These are phyloP conservation scores for Hymenoscyphus albidus DNA, from an alignment of 2,329 filamentous ascomycete species.

Conservation along the genomic window DNA sequence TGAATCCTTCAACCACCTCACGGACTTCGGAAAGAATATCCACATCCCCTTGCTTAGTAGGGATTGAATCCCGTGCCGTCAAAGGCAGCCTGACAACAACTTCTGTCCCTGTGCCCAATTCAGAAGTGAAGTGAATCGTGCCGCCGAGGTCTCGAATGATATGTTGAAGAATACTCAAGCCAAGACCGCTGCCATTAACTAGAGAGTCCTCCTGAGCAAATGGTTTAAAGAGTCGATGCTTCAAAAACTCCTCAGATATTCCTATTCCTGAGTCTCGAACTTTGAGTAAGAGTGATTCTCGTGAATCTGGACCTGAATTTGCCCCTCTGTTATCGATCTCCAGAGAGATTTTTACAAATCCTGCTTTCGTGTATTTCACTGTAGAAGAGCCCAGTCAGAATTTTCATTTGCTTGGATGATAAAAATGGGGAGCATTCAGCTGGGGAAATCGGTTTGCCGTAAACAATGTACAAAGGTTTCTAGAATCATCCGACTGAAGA, in stretches of 20 bases:
- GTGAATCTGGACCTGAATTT: constrained; percentile 16
- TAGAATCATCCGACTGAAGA: no score
- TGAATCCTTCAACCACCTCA: constrained; percentile 19
- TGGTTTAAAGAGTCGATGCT: constrained; percentile 56
- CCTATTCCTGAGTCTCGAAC: constrained; percentile 62
- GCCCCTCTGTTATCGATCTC: constrained; percentile 27
- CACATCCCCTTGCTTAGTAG: constrained; percentile 13
- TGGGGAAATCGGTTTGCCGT: no score
- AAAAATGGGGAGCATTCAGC: no score
- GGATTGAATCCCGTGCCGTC: constrained; percentile 6
- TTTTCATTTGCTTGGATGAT: no score
- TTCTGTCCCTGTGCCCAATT: constrained; percentile 51
- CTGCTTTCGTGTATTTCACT: constrained; percentile 56
- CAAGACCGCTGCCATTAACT: constrained; percentile 57
- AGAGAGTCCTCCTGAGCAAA: constrained; percentile 61
- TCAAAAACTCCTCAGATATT: constrained; percentile 59
- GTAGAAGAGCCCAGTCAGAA: no score
- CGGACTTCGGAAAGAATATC: constrained; percentile 22
- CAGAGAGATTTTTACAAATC: constrained; percentile 46
- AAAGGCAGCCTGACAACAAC: constrained; percentile 36
- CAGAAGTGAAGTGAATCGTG: constrained; percentile 52
- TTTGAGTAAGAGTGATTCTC: constrained; percentile 37
- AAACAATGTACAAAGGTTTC: no score
- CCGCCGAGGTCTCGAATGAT: constrained; percentile 59
- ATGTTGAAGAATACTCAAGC: constrained; percentile 57